phyloP scores from a whole-genome alignment of 495 filamentous ascomycete species.

The Elasticomyces elasticus region DNA sequence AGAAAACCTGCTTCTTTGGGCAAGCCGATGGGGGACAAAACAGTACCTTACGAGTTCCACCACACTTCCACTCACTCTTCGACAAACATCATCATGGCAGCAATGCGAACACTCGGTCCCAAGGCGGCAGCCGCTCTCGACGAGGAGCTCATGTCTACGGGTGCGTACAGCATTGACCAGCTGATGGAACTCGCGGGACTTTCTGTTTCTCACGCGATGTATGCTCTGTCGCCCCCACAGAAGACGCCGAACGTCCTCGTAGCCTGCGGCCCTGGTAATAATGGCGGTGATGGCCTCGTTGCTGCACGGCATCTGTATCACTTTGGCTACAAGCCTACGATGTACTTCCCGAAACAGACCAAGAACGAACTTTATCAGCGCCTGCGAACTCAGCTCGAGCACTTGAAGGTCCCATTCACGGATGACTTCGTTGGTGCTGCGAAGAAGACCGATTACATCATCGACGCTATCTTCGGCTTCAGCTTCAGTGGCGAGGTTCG shows the following conservation, averaged over 20 bases:
- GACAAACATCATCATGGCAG: background rate
- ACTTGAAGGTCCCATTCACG: constrained; percentile 76
- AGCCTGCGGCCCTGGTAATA: constrained; percentile 89
- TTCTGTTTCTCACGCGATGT: constrained; percentile 88
- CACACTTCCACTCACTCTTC: background rate
- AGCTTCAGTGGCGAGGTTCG: constrained; percentile 86
- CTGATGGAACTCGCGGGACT: constrained; percentile 94
- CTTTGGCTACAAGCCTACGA: constrained; percentile 79
- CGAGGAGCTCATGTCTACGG: constrained; percentile 84
- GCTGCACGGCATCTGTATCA: constrained; percentile 89
- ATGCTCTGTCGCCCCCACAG: constrained; percentile 66
- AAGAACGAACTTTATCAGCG: constrained; percentile 89
- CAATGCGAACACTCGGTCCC: constrained; percentile 34
- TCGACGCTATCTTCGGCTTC: constrained; percentile 96
- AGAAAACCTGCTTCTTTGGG: background rate
- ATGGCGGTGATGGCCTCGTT: constrained; percentile 91
- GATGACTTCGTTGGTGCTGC: constrained; percentile 64
- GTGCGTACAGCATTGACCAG: constrained; percentile 90
- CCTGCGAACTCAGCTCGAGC: constrained; percentile 68
- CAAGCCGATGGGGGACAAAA: no score
- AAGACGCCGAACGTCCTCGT: constrained; percentile 69
- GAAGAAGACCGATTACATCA: constrained; percentile 59
- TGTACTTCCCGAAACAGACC: constrained; percentile 87
- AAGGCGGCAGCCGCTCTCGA: constrained; percentile 83
- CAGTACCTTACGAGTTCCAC: background rate